phyloP scores from a whole-genome alignment of 768 basidiomycete species.

The Tricholoma furcatifolium region DNA sequence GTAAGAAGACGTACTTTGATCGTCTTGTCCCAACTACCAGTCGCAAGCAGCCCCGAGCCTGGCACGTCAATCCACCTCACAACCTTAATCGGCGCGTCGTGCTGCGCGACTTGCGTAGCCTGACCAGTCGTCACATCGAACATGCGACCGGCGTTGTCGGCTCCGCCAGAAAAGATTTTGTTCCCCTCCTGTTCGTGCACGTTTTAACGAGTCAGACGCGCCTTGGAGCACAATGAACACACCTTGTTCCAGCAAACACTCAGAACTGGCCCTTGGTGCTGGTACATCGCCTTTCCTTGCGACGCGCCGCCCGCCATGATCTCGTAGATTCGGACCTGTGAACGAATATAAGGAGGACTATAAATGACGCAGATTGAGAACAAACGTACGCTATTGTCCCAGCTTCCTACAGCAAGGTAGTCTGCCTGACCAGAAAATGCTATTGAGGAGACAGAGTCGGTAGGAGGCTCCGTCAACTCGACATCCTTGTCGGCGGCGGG shows the following conservation, averaged over 20 bases:
- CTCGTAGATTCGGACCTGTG: conserved; percentile 89
- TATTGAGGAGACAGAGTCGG: conserved; percentile 85
- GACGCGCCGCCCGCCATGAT: conserved; percentile 77
- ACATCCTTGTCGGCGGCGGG: conserved; percentile 44
- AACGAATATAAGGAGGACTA: conserved; percentile 11
- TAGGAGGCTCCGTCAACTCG: conserved; percentile 76
- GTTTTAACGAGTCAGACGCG: conserved; percentile 8
- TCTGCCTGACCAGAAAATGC: conserved; percentile 85
- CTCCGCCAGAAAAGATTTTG: conserved; percentile 89
- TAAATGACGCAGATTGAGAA: background rate
- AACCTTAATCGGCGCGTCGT: conserved; percentile 85
- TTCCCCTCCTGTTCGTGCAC: conserved; percentile 67
- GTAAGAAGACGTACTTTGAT: conserved; percentile 63
- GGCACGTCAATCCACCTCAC: conserved; percentile 81
- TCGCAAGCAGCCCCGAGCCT: conserved; percentile 75
- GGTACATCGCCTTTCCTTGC: conserved; percentile 87
- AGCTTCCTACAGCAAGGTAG: conserved; percentile 89
- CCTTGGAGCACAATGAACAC: conserved; percentile 20
- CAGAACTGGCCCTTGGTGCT: conserved; percentile 87
- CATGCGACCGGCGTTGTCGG: conserved; percentile 94
- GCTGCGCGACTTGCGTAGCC: conserved; percentile 80
- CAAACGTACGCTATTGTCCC: conserved; percentile 83
- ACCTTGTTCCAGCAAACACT: conserved; percentile 92
- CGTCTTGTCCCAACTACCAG: conserved; percentile 98
- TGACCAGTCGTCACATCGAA: conserved; percentile 87